Conservation (phyloP, 2,329 filamentous ascomycete species). For the Zasmidium angulare region DNA sequence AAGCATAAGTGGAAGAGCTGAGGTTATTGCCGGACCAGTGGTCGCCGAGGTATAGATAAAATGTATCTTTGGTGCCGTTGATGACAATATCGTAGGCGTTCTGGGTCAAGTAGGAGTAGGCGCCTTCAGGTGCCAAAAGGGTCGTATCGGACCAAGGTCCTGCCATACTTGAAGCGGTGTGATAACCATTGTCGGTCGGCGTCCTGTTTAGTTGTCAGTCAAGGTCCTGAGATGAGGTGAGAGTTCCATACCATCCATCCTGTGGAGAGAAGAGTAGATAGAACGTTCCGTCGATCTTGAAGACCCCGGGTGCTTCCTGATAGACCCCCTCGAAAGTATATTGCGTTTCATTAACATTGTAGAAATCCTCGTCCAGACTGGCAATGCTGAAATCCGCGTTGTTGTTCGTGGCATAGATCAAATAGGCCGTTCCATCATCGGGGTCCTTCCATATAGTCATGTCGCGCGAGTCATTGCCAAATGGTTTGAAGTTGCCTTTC, state of each 20-base stretch:
- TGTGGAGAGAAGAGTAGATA: conserved; percentile 62
- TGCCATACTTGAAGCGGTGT: conserved; percentile 56
- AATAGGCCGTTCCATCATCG: conserved; percentile 60
- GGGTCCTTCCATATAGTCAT: conserved; percentile 61
- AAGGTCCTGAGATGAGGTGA: conserved; percentile 26
- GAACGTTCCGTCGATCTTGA: conserved; percentile 61
- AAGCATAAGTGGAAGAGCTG: conserved; percentile 25
- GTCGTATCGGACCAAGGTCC: conserved; percentile 64
- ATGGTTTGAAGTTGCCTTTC: conserved; percentile 46
- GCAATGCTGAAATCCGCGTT: conserved; percentile 30
- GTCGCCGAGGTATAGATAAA: conserved; percentile 63
- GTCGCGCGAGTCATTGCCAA: conserved; percentile 56
- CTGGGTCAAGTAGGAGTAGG: conserved; percentile 61
- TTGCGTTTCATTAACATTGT: conserved; percentile 21
- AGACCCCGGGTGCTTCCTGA: conserved; percentile 60
- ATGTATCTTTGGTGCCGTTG: conserved; percentile 37
- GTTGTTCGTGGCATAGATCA: conserved; percentile 52
- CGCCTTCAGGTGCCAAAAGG: conserved; percentile 57
- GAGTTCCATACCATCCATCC: conserved; percentile 40
- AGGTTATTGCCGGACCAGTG: conserved; percentile 64
- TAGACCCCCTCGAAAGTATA: conserved; percentile 26
- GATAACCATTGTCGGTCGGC: conserved; percentile 65
- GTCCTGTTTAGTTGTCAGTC: conserved; percentile 2
- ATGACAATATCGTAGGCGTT: conserved; percentile 59
- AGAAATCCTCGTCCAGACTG: conserved; percentile 26